A percentile compares a stretch with the other conserved stretches of the same genome.
These are phyloP conservation scores for Nicotiana benthamiana DNA, from an alignment of 257 asterid genomes.

Conservation along the genomic window DNA sequence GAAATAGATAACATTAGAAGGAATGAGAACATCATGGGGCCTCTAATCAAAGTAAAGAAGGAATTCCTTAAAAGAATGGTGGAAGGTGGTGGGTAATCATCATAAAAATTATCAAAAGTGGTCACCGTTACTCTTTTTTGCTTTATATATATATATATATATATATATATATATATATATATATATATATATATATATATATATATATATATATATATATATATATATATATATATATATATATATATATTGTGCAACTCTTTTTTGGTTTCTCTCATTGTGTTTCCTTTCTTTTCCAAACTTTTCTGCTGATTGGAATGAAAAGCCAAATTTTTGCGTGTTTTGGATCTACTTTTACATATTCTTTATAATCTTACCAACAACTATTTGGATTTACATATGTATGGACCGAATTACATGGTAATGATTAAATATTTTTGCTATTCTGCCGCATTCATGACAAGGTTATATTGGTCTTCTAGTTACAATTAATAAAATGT, in stretches of 20 bases:
- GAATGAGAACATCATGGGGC: not conserved
- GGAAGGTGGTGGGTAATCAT: conserved; percentile 20
- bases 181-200: no score
- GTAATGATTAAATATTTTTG: not conserved
- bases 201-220: no score
- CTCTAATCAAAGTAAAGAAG: not conserved
- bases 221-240: no score
- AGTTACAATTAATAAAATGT: no score
- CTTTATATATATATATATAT: no score
- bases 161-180: no score
- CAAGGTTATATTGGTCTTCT: not conserved
- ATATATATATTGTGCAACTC: no score
- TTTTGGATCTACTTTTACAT: not conserved
- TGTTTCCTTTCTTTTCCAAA: conserved; percentile 5
- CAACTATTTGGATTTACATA: not conserved
- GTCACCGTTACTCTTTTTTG: conserved; percentile 28
- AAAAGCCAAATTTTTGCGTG: conserved; percentile 8
- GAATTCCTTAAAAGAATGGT: not conserved
- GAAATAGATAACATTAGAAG: not conserved
- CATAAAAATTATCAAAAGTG: conserved; percentile 8
- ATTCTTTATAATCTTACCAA: not conserved
- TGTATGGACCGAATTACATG: not conserved
- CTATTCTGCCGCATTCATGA: not conserved
- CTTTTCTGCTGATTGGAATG: not conserved
- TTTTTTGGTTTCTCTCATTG: not conserved